Conservation (phyloP, 768 basidiomycete species). For the Tulasnella sp. region DNA sequence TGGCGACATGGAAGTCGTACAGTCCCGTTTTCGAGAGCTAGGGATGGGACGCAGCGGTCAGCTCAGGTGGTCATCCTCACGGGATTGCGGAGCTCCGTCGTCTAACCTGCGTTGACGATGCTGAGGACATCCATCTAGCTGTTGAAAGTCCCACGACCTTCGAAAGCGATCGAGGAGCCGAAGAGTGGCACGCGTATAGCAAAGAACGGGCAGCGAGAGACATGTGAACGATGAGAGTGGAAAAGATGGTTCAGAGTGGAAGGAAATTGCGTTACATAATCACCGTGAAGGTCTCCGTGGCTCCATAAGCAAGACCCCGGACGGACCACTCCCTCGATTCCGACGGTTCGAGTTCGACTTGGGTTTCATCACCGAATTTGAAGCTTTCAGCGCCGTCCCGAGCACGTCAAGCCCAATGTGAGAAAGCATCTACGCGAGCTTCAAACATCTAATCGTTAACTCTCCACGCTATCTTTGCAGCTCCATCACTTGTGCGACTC, state of each 20-base stretch:
- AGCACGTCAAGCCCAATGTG: not conserved
- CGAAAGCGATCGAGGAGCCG: not conserved
- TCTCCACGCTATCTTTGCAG: not conserved
- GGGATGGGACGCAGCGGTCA: not conserved
- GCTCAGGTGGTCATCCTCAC: not conserved
- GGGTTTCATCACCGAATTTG: not conserved
- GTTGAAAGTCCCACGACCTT: not conserved
- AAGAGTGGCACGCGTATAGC: not conserved
- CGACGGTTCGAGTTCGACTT: not conserved
- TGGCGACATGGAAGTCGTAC: conserved; percentile 77
- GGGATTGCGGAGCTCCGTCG: not conserved
- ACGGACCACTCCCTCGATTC: not conserved
- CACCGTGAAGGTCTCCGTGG: not conserved
- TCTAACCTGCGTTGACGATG: not conserved
- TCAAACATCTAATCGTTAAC: not conserved
- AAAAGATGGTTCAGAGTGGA: not conserved
- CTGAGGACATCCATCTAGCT: not conserved
- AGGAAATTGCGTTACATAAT: not conserved
- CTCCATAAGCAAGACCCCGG: not conserved
- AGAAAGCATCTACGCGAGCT: not conserved
- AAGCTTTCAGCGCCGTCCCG: not conserved
- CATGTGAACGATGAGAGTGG: not conserved
- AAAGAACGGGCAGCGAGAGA: not conserved
- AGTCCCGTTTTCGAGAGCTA: conserved; percentile 58
- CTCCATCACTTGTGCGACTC: not conserved